Evolutionary conservation across 108 stramenopile species (phyloP), one percentile per base, ranked within the genome.

Genomic region (Skeletonema marinoi): DNA sequence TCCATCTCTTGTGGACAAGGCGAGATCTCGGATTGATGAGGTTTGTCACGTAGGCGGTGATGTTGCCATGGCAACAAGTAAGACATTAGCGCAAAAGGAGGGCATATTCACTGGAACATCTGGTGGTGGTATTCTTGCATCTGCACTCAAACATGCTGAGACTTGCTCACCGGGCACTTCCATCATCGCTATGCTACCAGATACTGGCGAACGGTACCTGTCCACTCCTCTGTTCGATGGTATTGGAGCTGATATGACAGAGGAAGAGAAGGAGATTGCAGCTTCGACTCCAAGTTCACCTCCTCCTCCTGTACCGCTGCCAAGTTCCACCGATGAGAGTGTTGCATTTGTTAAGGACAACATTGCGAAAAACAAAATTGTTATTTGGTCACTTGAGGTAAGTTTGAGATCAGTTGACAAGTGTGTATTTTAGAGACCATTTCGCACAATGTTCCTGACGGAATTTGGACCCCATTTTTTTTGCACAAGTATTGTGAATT

Each of bases 401-500:
- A n/a, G n/a, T n/a, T n/a, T n/a, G n/a, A n/a, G n/a, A n/a, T n/a
- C n/a, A n/a, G n/a, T n/a, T n/a, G n/a, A n/a, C n/a, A n/a, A n/a
- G n/a, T n/a, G n/a, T n/a, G n/a, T n/a, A n/a, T n/a, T n/a, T n/a
- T n/a, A n/a, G n/a, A n/a, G n/a, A n/a, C n/a, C n/a, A n/a, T n/a
- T n/a, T n/a, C n/a, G n/a, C n/a, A n/a, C n/a, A n/a, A n/a, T n/a
- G n/a, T n/a, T n/a, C n/a, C n/a, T n/a, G n/a, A n/a, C n/a, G n/a
- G n/a, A n/a, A n/a, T n/a, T n/a, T n/a, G n/a, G n/a, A n/a, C n/a
- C n/a, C n/a, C n/a, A n/a, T n/a, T n/a, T n/a, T n/a, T n/a, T n/a
- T n/a, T n/a, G n/a, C n/a, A n/a, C n/a, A n/a, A n/a, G n/a, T n/a
- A 86, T 70, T 95, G 94, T 51, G 86, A 87, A 13, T 92, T 79